Percentiles rank a stretch among this genome's conserved stretches.
These are phyloP conservation scores for Cordyceps farinosa DNA, from an alignment of 2,329 filamentous ascomycete genomes.

Conservation along the genomic window DNA sequence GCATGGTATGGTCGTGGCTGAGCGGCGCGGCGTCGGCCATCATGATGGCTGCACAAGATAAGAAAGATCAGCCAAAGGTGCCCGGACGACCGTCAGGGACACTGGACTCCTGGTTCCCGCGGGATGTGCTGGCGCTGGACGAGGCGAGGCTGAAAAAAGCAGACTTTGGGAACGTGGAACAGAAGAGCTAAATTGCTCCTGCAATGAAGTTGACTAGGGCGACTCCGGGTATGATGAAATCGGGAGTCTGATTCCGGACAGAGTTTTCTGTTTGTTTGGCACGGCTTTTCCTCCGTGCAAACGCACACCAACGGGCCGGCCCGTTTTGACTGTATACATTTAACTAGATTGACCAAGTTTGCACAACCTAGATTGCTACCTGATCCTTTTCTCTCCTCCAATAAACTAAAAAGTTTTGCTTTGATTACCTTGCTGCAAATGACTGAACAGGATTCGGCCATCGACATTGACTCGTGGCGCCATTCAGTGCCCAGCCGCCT, in stretches of 20 bases:
- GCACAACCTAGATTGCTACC: not conserved
- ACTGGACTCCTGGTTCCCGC: conserved; percentile 40
- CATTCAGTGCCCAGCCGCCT: conserved; percentile 33
- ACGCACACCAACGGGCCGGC: not conserved
- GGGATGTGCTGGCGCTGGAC: conserved; percentile 32
- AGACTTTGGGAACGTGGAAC: conserved; percentile 33
- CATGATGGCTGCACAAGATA: conserved; percentile 42
- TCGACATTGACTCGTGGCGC: conserved; percentile 33
- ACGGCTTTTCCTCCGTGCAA: conserved; percentile 20
- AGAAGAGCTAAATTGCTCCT: not conserved
- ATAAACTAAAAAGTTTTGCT: not conserved
- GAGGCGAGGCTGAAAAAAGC: conserved; percentile 34
- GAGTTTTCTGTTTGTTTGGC: conserved; percentile 2
- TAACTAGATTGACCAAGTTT: not conserved
- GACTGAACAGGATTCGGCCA: conserved; percentile 4
- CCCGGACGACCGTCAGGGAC: conserved; percentile 36
- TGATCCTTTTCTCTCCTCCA: not conserved
- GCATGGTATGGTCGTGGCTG: conserved; percentile 53
- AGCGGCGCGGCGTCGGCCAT: conserved; percentile 45
- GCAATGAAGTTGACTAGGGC: not conserved
- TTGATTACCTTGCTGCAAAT: conserved; percentile 3
- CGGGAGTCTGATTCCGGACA: not conserved
- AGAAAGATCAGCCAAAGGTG: conserved; percentile 26
- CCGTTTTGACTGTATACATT: not conserved
- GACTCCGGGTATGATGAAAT: not conserved